Percentiles rank a stretch among this genome's conserved stretches.
These are phyloP conservation scores for Fraxinus platypoda DNA, from an alignment of 305 asterid genomes.

Conservation along the genomic window DNA sequence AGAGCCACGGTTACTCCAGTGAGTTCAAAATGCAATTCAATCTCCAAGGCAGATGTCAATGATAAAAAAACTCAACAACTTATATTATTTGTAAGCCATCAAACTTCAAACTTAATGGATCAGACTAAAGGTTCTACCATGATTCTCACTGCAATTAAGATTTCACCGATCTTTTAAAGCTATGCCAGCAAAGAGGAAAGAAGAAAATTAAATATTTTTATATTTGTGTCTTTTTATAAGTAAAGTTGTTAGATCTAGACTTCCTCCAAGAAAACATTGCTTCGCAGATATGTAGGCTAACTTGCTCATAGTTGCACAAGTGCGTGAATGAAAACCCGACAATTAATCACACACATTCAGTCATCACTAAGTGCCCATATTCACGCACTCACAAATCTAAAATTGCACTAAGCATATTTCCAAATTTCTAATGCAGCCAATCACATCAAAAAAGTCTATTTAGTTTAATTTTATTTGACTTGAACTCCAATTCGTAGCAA, in stretches of 20 bases:
- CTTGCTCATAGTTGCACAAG: not conserved
- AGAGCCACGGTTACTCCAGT: not conserved
- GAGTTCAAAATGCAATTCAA: not conserved
- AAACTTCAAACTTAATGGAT: not conserved
- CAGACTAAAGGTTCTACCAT: not conserved
- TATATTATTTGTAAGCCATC: not conserved
- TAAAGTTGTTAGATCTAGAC: not conserved
- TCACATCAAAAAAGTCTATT: not conserved
- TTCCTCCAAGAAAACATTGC: not conserved
- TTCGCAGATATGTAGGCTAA: not conserved
- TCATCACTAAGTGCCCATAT: not conserved
- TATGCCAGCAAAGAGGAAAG: not conserved
- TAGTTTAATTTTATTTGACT: not conserved
- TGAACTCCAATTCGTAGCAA: not conserved
- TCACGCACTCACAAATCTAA: not conserved
- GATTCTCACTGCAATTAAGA: not conserved
- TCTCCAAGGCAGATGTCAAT: not conserved
- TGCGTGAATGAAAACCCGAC: not conserved
- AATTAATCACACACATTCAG: not conserved
- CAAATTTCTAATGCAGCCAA: not conserved
- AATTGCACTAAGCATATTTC: not conserved
- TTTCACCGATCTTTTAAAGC: not conserved
- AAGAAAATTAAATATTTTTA: not conserved
- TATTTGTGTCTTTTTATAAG: not conserved
- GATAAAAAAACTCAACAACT: not conserved